phyloP scores from a whole-genome alignment of 2,329 filamentous ascomycete genomes.

The Hypomyces rosellus region DNA sequence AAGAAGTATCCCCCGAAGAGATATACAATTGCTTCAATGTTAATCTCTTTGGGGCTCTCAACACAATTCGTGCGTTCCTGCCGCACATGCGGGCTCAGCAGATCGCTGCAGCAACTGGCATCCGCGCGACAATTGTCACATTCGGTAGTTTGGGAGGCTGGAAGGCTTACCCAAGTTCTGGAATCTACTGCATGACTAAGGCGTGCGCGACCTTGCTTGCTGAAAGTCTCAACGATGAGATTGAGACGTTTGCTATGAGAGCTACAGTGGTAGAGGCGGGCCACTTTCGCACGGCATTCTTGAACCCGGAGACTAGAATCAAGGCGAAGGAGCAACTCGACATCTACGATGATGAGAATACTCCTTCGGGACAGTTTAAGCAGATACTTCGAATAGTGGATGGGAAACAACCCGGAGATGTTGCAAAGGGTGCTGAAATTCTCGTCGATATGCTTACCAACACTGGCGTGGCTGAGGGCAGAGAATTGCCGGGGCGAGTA shows the following conservation, averaged over 20 bases:
- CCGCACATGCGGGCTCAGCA: constrained; percentile 38
- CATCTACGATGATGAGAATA: constrained; percentile 24
- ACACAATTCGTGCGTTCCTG: constrained; percentile 41
- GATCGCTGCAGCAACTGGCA: constrained; percentile 17
- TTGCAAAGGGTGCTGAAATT: constrained; percentile 44
- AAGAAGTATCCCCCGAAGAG: constrained; percentile 34
- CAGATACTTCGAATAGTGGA: constrained; percentile 29
- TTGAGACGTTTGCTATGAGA: constrained; percentile 38
- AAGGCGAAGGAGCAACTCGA: constrained; percentile 25
- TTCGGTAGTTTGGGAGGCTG: constrained; percentile 44
- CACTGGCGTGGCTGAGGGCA: constrained; percentile 40
- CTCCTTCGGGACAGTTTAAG: constrained; percentile 23
- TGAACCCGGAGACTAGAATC: constrained; percentile 29
- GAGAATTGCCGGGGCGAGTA: constrained; percentile 45
- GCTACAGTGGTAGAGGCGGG: constrained; percentile 43
- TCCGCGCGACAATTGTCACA: constrained; percentile 30
- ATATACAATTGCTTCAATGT: constrained; percentile 38
- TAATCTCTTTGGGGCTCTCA: constrained; percentile 48
- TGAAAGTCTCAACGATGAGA: constrained; percentile 37
- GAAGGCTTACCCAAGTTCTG: constrained; percentile 29
- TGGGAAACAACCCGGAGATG: constrained; percentile 49
- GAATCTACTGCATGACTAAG: constrained; percentile 40
- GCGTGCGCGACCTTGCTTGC: constrained; percentile 38
- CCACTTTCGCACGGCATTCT: constrained; percentile 46
- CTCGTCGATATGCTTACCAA: constrained; percentile 51